A percentile compares a stretch with the other conserved stretches of the same genome.
Conservation (phyloP, 371 early-diverging fungal species). For the Rhizomucor pusillus region DNA sequence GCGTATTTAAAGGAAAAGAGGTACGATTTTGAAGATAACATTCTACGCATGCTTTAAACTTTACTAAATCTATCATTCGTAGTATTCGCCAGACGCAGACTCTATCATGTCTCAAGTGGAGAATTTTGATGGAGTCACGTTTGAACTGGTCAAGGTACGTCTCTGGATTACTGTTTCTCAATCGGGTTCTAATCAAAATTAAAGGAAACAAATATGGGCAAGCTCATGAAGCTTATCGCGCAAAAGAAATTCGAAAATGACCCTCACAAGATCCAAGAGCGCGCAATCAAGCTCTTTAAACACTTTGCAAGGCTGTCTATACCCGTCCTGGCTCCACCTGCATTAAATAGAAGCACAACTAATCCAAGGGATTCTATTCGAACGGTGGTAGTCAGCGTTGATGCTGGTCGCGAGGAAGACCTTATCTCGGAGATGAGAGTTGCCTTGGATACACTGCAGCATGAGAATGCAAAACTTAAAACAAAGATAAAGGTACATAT, state of each 20-base stretch:
- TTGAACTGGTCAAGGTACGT: conserved; percentile 41
- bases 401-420: conserved; percentile 37
- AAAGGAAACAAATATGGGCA: conserved; percentile 53
- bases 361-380: background rate
- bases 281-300: conserved; percentile 31
- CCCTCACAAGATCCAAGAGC: conserved; percentile 25
- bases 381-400: conserved; percentile 27
- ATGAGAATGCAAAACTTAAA: conserved; percentile 36
- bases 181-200: background rate
- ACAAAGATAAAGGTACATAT: conserved; percentile 25
- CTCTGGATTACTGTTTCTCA: background rate
- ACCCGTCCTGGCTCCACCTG: conserved; percentile 28
- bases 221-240: conserved; percentile 39
- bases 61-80: background rate
- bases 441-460: conserved; percentile 31
- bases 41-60: conserved; percentile 1
- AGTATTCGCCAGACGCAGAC: conserved; percentile 35
- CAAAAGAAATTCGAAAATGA: conserved; percentile 34
- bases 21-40: conserved; percentile 11
- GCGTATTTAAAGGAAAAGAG: conserved; percentile 39
- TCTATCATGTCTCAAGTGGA: conserved; percentile 41
- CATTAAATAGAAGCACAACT: background rate
- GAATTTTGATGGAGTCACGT: conserved; percentile 37
- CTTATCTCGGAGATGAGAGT: conserved; percentile 38
- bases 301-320: conserved; percentile 33